Evolutionary conservation across 2,329 filamentous ascomycete genomes (phyloP).

Genomic region (Ceratocystiopsis brevicomis): DNA sequence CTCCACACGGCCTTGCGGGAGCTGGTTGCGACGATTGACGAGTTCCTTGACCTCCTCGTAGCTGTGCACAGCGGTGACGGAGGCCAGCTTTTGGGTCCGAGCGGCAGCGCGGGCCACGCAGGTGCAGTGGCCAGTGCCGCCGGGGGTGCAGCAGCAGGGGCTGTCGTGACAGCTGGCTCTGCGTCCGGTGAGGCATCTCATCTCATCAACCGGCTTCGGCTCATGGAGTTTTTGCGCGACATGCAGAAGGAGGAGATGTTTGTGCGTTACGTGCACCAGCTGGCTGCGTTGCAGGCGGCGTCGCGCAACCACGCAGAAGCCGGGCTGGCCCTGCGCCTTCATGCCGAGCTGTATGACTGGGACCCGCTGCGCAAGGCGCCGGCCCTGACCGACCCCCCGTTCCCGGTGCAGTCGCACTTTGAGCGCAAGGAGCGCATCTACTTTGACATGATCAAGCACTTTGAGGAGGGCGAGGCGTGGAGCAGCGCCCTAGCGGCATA

Average conservation of each 20-base stretch:
- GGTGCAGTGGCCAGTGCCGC: not conserved
- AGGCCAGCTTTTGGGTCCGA: constrained; percentile 12
- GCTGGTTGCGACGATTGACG: constrained; percentile 69
- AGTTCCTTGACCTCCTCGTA: constrained; percentile 76
- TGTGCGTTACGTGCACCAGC: constrained; percentile 84
- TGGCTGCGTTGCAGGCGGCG: constrained; percentile 58
- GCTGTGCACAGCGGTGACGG: constrained; percentile 67
- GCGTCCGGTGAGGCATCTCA: constrained; percentile 49
- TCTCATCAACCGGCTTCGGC: constrained; percentile 69
- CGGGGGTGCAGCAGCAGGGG: not conserved
- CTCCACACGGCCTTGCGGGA: constrained; percentile 60
- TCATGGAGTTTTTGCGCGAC: constrained; percentile 93
- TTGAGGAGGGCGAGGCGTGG: constrained; percentile 90
- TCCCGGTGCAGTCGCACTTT: constrained; percentile 70
- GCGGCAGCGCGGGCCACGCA: too few relatives aligned
- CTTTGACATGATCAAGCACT: constrained; percentile 86
- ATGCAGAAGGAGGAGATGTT: constrained; percentile 97
- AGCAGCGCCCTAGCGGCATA: constrained; percentile 74
- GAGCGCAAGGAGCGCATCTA: constrained; percentile 85
- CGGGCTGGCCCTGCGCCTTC: constrained; percentile 70
- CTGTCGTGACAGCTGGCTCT: not conserved
- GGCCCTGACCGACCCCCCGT: constrained; percentile 52
- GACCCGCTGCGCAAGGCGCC: constrained; percentile 49
- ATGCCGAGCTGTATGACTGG: constrained; percentile 88
- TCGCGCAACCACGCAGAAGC: constrained; percentile 71